phyloP scores from a whole-genome alignment of 148 eudicot genomes.

The Amaranthus palmeri region DNA sequence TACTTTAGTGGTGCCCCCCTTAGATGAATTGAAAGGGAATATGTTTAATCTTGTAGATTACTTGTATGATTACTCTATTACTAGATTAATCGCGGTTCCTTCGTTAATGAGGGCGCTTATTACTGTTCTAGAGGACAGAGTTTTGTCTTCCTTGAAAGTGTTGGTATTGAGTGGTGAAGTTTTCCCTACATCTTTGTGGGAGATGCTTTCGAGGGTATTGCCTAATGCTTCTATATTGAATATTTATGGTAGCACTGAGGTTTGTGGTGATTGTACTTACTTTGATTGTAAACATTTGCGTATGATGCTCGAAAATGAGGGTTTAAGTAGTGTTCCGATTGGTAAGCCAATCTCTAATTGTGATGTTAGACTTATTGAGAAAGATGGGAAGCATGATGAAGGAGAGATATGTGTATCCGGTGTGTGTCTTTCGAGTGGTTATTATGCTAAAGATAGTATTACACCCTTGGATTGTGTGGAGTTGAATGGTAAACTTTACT shows the following conservation, averaged over 20 bases:
- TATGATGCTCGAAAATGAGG: conserved; percentile 46
- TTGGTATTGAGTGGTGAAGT: conserved; percentile 86
- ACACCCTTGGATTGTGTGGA: conserved; percentile 35
- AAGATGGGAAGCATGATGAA: conserved; percentile 41
- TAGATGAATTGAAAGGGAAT: conserved; percentile 55
- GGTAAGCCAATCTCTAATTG: conserved; percentile 71
- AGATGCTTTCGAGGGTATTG: conserved; percentile 45
- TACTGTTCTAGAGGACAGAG: conserved; percentile 45
- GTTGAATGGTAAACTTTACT: conserved; percentile 34
- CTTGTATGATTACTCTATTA: conserved; percentile 58
- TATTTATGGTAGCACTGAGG: conserved; percentile 95
- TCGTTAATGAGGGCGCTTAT: conserved; percentile 68
- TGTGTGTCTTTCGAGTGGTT: conserved; percentile 64
- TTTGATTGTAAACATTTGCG: conserved; percentile 74
- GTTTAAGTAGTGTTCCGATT: conserved; percentile 65
- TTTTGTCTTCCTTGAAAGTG: conserved; percentile 47
- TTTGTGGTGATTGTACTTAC: conserved; percentile 88
- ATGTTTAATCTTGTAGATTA: conserved; percentile 45
- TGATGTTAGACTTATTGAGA: conserved; percentile 50
- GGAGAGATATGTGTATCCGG: conserved; percentile 84
- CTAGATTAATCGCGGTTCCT: conserved; percentile 75
- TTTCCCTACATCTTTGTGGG: conserved; percentile 56
- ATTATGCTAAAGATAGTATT: conserved; percentile 34
- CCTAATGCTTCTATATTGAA: conserved; percentile 68
- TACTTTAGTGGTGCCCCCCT: conserved; percentile 75